Conservation (phyloP, 805 yeast species). For the Metschnikowia orientalis region DNA sequence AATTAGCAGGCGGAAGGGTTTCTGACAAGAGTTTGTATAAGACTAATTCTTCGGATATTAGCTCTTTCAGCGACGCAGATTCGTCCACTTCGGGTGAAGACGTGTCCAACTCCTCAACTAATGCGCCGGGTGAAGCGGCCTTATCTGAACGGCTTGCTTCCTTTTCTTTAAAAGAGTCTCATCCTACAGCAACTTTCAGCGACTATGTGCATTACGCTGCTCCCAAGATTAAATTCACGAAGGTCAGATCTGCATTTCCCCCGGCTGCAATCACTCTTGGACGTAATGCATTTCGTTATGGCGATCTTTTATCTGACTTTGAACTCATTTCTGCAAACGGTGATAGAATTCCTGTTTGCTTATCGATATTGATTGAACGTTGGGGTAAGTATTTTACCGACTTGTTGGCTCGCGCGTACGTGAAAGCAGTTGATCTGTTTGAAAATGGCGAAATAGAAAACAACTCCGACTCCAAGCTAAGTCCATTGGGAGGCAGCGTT, state of each 20-base stretch:
- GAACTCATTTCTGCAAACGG: conserved; percentile 71
- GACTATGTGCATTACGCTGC: conserved; percentile 74
- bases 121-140: conserved; percentile 16
- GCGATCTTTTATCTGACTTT: conserved; percentile 62
- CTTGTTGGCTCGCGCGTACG: conserved; percentile 59
- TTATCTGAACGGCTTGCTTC: conserved; percentile 11
- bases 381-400: conserved; percentile 75
- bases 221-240: conserved; percentile 62
- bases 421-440: conserved; percentile 47
- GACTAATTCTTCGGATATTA: conserved; percentile 11
- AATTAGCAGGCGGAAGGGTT: conserved; percentile 26
- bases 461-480: conserved; percentile 2
- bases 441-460: conserved; percentile 25
- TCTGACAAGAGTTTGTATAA: conserved; percentile 8
- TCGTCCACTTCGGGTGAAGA: conserved; percentile 14
- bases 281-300: conserved; percentile 63
- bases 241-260: conserved; percentile 66
- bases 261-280: conserved; percentile 77
- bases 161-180: conserved; percentile 10
- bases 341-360: conserved; percentile 58
- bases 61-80: conserved; percentile 12
- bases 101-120: conserved; percentile 7
- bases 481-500: conserved; percentile 14
- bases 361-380: conserved; percentile 58
- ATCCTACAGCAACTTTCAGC: conserved; percentile 43